A percentile compares a stretch with the other conserved stretches of the same genome.
These are phyloP conservation scores for Pleurotus ostreatus DNA, from an alignment of 768 basidiomycete species.

Conservation along the genomic window DNA sequence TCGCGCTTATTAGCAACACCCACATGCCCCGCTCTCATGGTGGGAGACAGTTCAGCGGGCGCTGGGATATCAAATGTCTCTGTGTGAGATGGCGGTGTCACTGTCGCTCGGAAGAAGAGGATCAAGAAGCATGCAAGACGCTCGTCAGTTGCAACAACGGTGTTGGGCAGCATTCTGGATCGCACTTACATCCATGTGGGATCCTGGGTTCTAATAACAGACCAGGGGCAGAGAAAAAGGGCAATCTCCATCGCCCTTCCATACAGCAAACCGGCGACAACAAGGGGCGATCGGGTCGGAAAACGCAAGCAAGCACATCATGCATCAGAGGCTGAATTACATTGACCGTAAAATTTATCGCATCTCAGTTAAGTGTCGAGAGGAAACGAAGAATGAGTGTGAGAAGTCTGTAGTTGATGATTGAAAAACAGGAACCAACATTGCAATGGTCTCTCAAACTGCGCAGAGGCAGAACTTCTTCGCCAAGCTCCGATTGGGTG, in stretches of 20 bases:
- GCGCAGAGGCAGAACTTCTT: constrained; percentile 7
- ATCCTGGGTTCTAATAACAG: not conserved
- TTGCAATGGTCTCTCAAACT: constrained; percentile 7
- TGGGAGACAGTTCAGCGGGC: not conserved
- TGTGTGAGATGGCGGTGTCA: not conserved
- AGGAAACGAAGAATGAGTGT: constrained; percentile 1
- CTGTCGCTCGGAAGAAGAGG: not conserved
- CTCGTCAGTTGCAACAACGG: not conserved
- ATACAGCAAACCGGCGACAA: not conserved
- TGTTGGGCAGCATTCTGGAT: not conserved
- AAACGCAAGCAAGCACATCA: not conserved
- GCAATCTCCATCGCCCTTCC: not conserved
- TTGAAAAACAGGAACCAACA: constrained; percentile 6
- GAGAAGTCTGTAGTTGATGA: not conserved
- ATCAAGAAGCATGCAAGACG: constrained; percentile 1
- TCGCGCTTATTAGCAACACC: not conserved
- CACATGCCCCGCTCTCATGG: constrained; percentile 8
- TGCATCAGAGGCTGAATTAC: not conserved
- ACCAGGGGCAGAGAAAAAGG: not conserved
- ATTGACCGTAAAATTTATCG: not conserved
- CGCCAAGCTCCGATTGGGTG: constrained; percentile 6
- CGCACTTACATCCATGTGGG: constrained; percentile 3
- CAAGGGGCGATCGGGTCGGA: constrained; percentile 6
- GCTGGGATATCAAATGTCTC: not conserved
- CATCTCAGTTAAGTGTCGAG: not conserved